These are phyloP conservation scores for Cardiospermum halicacabum DNA, from an alignment of 345 rosid genomes.

Conservation along the genomic window DNA sequence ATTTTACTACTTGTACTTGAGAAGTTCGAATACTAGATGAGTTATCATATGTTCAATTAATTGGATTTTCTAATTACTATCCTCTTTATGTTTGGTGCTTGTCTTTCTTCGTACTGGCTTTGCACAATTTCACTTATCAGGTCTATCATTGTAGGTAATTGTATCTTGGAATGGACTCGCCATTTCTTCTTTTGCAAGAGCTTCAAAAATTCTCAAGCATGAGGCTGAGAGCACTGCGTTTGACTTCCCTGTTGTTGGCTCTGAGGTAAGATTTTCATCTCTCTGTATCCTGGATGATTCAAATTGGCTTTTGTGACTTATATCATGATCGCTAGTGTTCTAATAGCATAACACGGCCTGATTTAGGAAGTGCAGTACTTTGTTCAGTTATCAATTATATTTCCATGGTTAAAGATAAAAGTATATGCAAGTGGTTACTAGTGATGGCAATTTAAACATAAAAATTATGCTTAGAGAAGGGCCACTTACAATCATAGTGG, in stretches of 20 bases:
- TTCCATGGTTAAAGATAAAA: not conserved
- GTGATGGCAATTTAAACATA: not conserved
- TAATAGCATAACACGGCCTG: not conserved
- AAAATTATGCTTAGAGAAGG: not conserved
- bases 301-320: not conserved
- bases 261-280: constrained; percentile 47
- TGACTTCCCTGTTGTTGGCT: constrained; percentile 67
- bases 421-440: not conserved
- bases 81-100: constrained; percentile 12
- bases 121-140: constrained; percentile 8
- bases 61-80: not conserved
- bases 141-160: constrained; percentile 60
- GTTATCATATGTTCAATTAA: constrained; percentile 22
- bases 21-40: constrained; percentile 49
- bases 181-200: constrained; percentile 84
- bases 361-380: not conserved
- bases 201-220: constrained; percentile 63
- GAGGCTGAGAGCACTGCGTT: constrained; percentile 47
- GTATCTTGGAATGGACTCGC: constrained; percentile 94
- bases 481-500: not conserved
- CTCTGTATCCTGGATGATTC: constrained; percentile 1
- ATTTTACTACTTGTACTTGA: not conserved
- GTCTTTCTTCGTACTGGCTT: not conserved
- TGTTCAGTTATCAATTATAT: constrained; percentile 2
- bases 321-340: not conserved